phyloP scores from a whole-genome alignment of 345 rosid species.

The Schrenkiella parvula region DNA sequence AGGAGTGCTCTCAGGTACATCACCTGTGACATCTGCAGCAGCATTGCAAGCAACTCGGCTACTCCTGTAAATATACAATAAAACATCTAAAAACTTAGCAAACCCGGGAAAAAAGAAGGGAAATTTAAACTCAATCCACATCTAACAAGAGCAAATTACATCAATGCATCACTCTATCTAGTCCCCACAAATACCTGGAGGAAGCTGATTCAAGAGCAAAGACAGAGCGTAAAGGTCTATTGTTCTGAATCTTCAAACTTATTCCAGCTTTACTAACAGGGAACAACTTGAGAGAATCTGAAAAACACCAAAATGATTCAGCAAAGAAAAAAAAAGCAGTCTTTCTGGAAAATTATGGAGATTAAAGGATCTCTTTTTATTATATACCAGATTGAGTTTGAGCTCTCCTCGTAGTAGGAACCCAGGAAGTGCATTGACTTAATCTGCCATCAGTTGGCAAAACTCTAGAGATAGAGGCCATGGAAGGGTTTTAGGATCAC shows the following conservation, averaged over 20 bases:
- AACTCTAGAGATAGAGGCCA: conserved; percentile 73
- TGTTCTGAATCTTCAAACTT: conserved; percentile 36
- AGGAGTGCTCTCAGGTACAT: conserved; percentile 45
- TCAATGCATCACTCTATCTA: not conserved
- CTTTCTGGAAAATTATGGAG: not conserved
- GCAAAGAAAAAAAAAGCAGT: not conserved
- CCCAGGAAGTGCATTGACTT: conserved; percentile 25
- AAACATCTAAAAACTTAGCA: not conserved
- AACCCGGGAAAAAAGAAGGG: not conserved
- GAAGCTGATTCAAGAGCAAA: conserved; percentile 40
- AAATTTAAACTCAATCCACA: not conserved
- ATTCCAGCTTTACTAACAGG: conserved; percentile 34
- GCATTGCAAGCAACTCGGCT: conserved; percentile 52
- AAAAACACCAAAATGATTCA: not conserved
- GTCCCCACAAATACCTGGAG: conserved; percentile 44
- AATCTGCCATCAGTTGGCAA: conserved; percentile 46
- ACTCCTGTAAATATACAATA: conserved; percentile 31
- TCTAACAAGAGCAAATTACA: not conserved
- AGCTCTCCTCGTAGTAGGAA: conserved; percentile 27
- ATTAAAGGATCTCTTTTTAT: not conserved
- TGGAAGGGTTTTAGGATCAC: conserved; percentile 17
- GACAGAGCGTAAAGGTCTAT: conserved; percentile 25
- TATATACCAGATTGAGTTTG: conserved; percentile 48
- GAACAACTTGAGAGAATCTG: conserved; percentile 44
- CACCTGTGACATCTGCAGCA: conserved; percentile 59